Evolutionary conservation across 2,329 filamentous ascomycete genomes (phyloP), one percentile per base, ranked within the genome.

Genomic region (Capronia epimyces): DNA sequence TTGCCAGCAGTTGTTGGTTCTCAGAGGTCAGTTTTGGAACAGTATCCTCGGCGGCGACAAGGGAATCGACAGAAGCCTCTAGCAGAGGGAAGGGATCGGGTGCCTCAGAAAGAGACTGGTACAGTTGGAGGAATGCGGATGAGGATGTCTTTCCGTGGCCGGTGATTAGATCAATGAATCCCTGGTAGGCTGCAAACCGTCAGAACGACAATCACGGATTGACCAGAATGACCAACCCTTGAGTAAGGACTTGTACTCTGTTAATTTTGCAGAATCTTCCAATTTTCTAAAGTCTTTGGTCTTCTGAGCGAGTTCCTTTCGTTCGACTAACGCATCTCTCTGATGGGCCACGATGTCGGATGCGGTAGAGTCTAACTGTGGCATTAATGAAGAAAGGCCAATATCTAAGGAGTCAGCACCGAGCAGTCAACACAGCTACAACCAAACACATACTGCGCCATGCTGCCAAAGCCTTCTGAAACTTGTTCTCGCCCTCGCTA

Each of bases 251-350:
- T 97, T 98, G 73, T 95, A 83, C 68, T 98, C 93, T 3, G 77
- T 76, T 47, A 98, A 72, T 69, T 97, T 98, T 50, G 80, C 81
- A 9, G 85, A 74, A 74, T 98, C 89, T 62, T 97, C 91, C 9
- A 95, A 78, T 68, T 96, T 97, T 55, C 90, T 79, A 62, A 97
- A 98, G 63, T 97, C 91, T 65, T 98, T 98, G 1, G 93, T 98
- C 76, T 96, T 97, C 66, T 96, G 90, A n/a, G 94, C 93, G 16
- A 98, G 76, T 55, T 98, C 94, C 67, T 98, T 98, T 46, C 93
- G 81, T 67, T 98, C 91, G 0, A 96, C 84, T 3, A 95, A 86
- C n/a, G 91, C 88, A 69, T 97, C 93, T 62, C 90, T 82, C 66
- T 98, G 94, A 66, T 95, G 89, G 42, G 86, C 76, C 46, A 97